phyloP scores from a whole-genome alignment of 108 stramenopile species.

The Skeletonema potamos region DNA sequence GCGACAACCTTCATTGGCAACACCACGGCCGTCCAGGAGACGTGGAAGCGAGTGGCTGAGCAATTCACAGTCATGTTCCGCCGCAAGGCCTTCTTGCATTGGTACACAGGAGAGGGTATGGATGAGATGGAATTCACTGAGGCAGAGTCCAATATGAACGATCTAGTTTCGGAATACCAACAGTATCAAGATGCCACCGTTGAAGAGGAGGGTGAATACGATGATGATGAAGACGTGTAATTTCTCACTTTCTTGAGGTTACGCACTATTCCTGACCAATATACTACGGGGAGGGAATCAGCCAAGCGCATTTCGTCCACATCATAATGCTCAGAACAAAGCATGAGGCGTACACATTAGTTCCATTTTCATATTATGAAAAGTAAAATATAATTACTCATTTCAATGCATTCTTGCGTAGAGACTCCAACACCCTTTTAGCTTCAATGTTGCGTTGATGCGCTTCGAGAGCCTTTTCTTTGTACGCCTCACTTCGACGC shows the following conservation, averaged over 20 bases:
- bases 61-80: constrained; percentile 91
- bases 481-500: constrained; percentile 24
- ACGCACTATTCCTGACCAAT: too few relatives aligned
- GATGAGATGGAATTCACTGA: constrained; percentile 90
- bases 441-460: constrained; percentile 24
- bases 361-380: too few relatives aligned
- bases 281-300: too few relatives aligned
- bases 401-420: not conserved
- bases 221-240: constrained; percentile 25
- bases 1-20: constrained; percentile 94
- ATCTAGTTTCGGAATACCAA: constrained; percentile 85
- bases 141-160: constrained; percentile 83
- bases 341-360: too few relatives aligned
- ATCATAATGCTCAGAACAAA: too few relatives aligned
- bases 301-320: too few relatives aligned
- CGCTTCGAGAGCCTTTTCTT: constrained; percentile 36
- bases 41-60: constrained; percentile 83
- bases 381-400: too few relatives aligned
- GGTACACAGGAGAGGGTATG: constrained; percentile 85
- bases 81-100: constrained; percentile 88
- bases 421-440: constrained; percentile 32
- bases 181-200: constrained; percentile 93
- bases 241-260: too few relatives aligned
- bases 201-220: constrained; percentile 64
- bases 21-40: constrained; percentile 88